These are phyloP conservation scores for Fusarium sp. DNA, from an alignment of 2,329 filamentous ascomycete genomes.

Conservation along the genomic window DNA sequence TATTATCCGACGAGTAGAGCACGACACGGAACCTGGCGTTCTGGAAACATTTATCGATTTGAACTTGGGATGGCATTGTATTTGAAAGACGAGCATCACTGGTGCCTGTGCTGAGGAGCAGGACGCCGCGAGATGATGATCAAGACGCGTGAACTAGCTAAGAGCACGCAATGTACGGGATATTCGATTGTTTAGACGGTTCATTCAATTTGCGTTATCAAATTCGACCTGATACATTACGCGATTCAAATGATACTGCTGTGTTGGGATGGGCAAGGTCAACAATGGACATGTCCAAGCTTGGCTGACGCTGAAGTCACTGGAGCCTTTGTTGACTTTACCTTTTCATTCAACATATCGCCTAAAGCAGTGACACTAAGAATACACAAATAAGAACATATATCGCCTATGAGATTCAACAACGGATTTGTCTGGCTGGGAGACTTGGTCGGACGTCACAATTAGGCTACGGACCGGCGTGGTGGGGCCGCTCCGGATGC, in stretches of 20 bases:
- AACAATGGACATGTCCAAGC: neutral
- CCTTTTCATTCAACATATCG: neutral
- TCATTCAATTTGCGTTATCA: slow-evolving; percentile 26
- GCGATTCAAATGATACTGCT: neutral
- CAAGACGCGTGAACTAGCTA: slow-evolving; percentile 23
- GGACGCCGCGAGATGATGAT: slow-evolving; percentile 30
- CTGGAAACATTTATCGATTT: slow-evolving; percentile 46
- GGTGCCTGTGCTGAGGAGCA: slow-evolving; percentile 9
- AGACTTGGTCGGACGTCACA: slow-evolving; percentile 6
- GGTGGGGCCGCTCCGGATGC: slow-evolving; percentile 38
- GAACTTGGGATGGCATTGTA: slow-evolving; percentile 45
- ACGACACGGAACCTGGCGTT: slow-evolving; percentile 49
- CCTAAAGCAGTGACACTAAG: neutral
- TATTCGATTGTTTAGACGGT: slow-evolving; percentile 45
- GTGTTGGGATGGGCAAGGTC: neutral
- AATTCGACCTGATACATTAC: neutral
- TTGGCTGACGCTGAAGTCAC: neutral
- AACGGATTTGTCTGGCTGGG: neutral
- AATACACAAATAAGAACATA: neutral
- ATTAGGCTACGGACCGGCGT: slow-evolving; percentile 15
- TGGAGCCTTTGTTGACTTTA: neutral
- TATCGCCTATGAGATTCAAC: neutral
- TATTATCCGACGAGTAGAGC: slow-evolving; percentile 33
- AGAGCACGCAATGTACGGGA: slow-evolving; percentile 39
- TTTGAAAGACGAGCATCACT: slow-evolving; percentile 40